A percentile compares a stretch with the other conserved stretches of the same genome.
Conservation (phyloP, 345 rosid species). For the Citrus unshiu region DNA sequence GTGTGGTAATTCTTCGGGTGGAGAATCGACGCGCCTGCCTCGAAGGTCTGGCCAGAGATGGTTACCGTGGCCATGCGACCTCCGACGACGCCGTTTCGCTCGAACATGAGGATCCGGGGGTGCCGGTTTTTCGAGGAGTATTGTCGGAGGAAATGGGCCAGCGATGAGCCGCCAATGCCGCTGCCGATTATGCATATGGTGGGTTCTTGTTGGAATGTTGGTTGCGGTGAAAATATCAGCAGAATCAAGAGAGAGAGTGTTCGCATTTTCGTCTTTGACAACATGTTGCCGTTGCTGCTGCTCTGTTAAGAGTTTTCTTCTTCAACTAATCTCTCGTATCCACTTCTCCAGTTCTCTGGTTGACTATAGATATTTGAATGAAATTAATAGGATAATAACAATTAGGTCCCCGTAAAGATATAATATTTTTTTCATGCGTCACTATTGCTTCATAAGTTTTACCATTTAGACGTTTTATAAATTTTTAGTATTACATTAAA, state of each 20-base stretch:
- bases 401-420: too few species aligned
- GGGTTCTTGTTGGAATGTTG: conserved; percentile 21
- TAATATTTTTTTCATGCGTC: too few species aligned
- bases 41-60: conserved; percentile 62
- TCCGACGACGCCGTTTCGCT: conserved; percentile 66
- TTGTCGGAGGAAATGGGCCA: conserved; percentile 78
- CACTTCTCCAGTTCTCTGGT: too few species aligned
- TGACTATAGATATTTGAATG: too few species aligned
- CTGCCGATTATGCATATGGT: conserved; percentile 75
- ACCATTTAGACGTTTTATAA: too few species aligned
- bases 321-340: too few species aligned
- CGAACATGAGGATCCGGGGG: conserved; percentile 50
- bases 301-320: not conserved
- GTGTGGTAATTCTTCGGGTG: conserved; percentile 87
- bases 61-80: conserved; percentile 84
- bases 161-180: conserved; percentile 92
- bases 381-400: too few species aligned
- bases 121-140: conserved; percentile 38
- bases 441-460: too few species aligned
- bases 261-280: not conserved
- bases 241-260: not conserved
- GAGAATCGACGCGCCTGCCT: conserved; percentile 88
- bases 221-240: conserved; percentile 17
- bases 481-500: too few species aligned
- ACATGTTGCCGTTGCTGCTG: not conserved